Base-by-base conservation (phyloP, 352 stramenopile species). In the Globisporangium lucens region DNA sequence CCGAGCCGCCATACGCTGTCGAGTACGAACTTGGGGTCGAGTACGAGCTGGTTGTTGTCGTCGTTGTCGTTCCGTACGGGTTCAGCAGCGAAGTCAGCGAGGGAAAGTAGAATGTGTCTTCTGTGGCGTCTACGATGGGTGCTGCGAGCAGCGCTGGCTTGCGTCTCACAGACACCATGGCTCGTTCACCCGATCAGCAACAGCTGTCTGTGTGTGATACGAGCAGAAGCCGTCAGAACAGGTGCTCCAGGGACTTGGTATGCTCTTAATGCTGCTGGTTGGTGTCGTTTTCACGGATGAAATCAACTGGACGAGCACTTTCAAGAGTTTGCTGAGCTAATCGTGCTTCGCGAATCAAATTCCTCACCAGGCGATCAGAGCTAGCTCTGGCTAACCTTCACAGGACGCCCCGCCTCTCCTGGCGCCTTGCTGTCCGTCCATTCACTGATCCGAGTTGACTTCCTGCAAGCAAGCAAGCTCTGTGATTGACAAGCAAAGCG, bases 61-160 rank as follows among this genome's bases (percentile, higher is more conserved):
- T 47, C 15, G 38, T n/a, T 12, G 38, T 47, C 38, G 38, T 10
- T 46, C 38, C 10, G 27, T 65, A 51, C 20, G 43, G 30, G 4
- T 20, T 49, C 30, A 35, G 8, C 13, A n/a, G 41, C 41, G 59
- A 43, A 20, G 22, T 56, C 43, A 64, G 27, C 2, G 60, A 33
- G 20, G 60, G 60, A 6, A 29, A 33, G 29, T 38, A 65, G 46
- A 49, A 58, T 10, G 60, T 65, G 30, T 65, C 60, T 49, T 58
- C 15, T 4, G 60, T n/a, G 22, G 38, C 47, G 22, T 51, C 8
- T 2, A 53, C 22, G 10, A 9, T 35, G 3, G 36, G 22, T 4
- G 15, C 13, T 2, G 17, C 15, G 13, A 43, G 27, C 13, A 64
- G 58, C 24, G 30, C 58, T 24, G 41, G 24, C 27, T 53, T 55